A percentile compares a stretch with the other conserved stretches of the same genome.
These are phyloP conservation scores for Blastomyces silverae DNA, from an alignment of 2,329 filamentous ascomycete genomes.

Conservation along the genomic window DNA sequence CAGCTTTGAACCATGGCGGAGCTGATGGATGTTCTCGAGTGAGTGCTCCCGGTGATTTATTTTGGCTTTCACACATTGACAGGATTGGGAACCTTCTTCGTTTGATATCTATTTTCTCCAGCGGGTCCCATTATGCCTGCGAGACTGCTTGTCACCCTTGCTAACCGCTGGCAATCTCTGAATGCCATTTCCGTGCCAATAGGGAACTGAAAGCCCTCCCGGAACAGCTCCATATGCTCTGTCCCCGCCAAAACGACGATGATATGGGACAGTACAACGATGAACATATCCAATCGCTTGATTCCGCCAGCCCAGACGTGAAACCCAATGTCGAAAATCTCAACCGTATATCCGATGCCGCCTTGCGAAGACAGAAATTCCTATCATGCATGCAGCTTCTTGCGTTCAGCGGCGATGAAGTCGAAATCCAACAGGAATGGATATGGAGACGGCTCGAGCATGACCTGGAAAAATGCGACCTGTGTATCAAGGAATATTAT, in stretches of 20 bases:
- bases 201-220: conserved; percentile 43
- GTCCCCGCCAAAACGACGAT: conserved; percentile 57
- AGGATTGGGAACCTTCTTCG: not conserved
- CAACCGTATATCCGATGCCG: conserved; percentile 49
- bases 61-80: not conserved
- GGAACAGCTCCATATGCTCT: conserved; percentile 57
- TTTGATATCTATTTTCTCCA: not conserved
- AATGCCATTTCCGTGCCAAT: conserved; percentile 10
- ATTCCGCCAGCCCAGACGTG: conserved; percentile 42
- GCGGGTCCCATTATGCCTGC: not conserved
- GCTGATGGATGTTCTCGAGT: conserved; percentile 40
- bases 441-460: conserved; percentile 54
- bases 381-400: conserved; percentile 64
- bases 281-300: conserved; percentile 14
- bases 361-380: conserved; percentile 53
- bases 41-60: conserved; percentile 21
- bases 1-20: conserved; percentile 29
- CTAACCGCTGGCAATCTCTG: not conserved
- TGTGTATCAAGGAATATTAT: conserved; percentile 69
- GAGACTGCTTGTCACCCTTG: conserved; percentile 6
- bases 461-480: conserved; percentile 58
- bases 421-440: conserved; percentile 53
- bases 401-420: conserved; percentile 57
- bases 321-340: conserved; percentile 31
- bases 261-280: conserved; percentile 59